Percentiles rank a stretch among this genome's conserved stretches.
Evolutionary conservation across 2,329 filamentous ascomycete genomes (phyloP).

Genomic region (Fusarium albidum): DNA sequence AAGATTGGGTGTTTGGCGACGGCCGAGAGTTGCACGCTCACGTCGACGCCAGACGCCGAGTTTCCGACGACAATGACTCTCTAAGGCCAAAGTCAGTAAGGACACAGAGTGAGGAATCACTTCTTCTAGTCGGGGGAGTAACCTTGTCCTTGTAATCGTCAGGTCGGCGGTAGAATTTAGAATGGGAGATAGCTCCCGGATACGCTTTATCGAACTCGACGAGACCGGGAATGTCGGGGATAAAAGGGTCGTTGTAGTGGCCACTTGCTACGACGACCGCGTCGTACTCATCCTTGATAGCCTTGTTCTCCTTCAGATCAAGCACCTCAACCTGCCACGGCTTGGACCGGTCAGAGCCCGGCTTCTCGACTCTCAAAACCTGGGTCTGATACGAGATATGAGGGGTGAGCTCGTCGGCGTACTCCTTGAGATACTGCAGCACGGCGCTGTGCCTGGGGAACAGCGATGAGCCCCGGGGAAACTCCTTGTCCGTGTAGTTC

Average conservation of each 20-base stretch:
- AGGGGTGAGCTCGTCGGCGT: constrained; percentile 65
- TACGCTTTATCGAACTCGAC: constrained; percentile 58
- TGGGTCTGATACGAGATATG: constrained; percentile 69
- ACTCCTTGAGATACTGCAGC: constrained; percentile 70
- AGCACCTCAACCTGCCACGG: constrained; percentile 55
- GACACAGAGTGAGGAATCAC: too few species aligned
- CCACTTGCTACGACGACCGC: constrained; percentile 70
- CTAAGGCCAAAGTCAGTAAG: constrained; percentile 52
- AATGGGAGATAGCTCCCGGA: constrained; percentile 64
- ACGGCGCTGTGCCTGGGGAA: constrained; percentile 74
- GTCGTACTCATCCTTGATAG: constrained; percentile 57
- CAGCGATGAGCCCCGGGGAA: constrained; percentile 65
- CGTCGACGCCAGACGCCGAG: constrained; percentile 75
- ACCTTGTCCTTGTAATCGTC: constrained; percentile 45
- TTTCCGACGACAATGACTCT: constrained; percentile 74
- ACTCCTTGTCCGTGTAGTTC: constrained; percentile 71
- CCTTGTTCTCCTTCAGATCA: constrained; percentile 40
- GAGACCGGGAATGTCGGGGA: constrained; percentile 66
- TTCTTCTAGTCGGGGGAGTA: too few species aligned
- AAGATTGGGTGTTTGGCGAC: constrained; percentile 64
- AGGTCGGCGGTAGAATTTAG: constrained; percentile 70
- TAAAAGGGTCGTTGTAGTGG: constrained; percentile 67
- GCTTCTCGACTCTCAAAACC: constrained; percentile 56
- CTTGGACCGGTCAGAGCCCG: constrained; percentile 3
- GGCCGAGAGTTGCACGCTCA: constrained; percentile 68